Evolutionary conservation across 768 basidiomycete species (phyloP), one percentile per base, ranked within the genome.

Genomic region (Infundibulicybe gibba): DNA sequence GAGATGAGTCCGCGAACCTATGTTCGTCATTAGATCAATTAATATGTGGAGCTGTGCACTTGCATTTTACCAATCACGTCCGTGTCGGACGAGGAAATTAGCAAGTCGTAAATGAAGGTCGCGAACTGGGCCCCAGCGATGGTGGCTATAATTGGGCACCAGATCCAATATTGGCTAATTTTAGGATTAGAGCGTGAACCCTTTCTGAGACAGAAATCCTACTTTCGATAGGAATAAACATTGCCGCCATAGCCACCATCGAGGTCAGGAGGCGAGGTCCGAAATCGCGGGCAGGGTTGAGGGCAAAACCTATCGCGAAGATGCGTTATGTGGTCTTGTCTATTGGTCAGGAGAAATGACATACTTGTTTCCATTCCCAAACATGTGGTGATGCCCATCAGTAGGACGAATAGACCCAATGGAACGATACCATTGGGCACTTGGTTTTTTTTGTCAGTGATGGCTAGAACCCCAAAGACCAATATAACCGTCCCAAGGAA

Each of bases 231-330:
- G 1, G 66, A 68, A 63, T 67, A 77, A 13, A 73, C 79, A 37
- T 72, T 68, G 56, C 61, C 62, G 19, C 84, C 84, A 54, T 85
- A 87, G 15, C 85, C 86, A 74, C 83, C 79, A 86, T 84, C 4
- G 83, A 74, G 1, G 82, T 85, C 57, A 86, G 60, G 32, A 87
- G 54, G 9, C 85, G 73, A 2, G 85, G 85, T 5, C 85, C 85
- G 21, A 87, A 64, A 63, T 87, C 85, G 55, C 85, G 80, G 21
- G 85, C 82, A 34, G 85, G 85, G 53, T 87, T 87, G 43, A 86
- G 64, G 4, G 83, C 79, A 51, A 71, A 81, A 40, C 76, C 80
- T 75, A 25, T 25, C 8, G 25, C 25, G 25, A 25, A 32, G 32
- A 25, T 25, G 25, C 3, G 3, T 3, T 3, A 25, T 25, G 25